Base-by-base conservation (phyloP, 176 grass and related monocot species). In the Microstegium vimineum region DNA sequence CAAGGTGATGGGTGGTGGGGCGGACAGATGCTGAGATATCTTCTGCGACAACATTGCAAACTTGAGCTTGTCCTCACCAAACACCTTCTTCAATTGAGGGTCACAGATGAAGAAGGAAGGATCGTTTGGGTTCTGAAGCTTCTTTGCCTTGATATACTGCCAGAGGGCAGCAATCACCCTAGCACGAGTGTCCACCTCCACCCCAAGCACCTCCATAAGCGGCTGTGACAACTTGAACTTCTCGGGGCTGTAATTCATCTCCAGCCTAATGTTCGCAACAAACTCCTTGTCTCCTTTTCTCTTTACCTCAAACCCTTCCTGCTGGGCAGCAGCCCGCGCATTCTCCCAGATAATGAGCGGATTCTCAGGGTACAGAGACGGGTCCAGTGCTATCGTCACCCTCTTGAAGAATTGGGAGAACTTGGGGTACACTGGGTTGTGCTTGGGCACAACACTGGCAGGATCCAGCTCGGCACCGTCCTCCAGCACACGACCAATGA, bases 271-370 rank as follows among this genome's bases (percentile, higher is more conserved):
- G 84, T 81, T 94, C 0, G 86, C 84, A 20, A 83, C 86, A 46
- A 98, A 98, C 82, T 98, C 95, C 82, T 86, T 98, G 13, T 98
- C 92, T 38, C 95, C 95, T 87, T 90, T 98, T 33, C 95, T 69
- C 91, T 95, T 98, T 45, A 98, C 84, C 87, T 98, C 95, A 15
- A 98, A 98, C 10, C 95, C 95, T 84, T 98, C 95, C 66, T 95
- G 95, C 0, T 82, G 88, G 0, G 82, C 88, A 2, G 92, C 87
- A 2, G 92, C 80, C 18, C 95, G 81, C 0, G 89, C 84, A 85
- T 93, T 94, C 82, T 98, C 92, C 95, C 95, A 98, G 54, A 86
- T 75, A 30, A 93, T 88, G 77, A 89, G 35, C 0, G 92, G 86
- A 41, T 91, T 98, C 69, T 98, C 95, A 0, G 90, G 95, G 77